Conservation (phyloP, 1,284 basidiomycete species). For the Bondarzewia mesenterica region DNA sequence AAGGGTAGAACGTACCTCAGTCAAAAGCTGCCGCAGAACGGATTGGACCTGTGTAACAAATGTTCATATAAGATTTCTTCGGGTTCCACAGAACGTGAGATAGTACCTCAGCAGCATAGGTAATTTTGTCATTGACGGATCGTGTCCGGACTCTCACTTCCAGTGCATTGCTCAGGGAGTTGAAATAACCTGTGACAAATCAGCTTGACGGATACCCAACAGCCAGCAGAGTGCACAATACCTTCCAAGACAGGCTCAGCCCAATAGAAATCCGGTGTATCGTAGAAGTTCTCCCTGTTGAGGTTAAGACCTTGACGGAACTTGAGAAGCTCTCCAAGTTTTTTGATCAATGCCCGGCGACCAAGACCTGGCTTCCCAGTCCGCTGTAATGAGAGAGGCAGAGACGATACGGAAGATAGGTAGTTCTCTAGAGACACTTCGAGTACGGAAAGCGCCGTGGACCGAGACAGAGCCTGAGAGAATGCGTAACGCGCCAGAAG, state of each 20-base stretch:
- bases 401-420: slow-evolving; percentile 68
- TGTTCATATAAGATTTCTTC: slow-evolving; percentile 5
- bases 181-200: slow-evolving; percentile 62
- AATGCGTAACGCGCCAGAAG: slow-evolving; percentile 82
- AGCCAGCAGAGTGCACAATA: slow-evolving; percentile 17
- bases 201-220: not conserved
- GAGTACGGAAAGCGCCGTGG: slow-evolving; percentile 76
- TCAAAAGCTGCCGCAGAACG: slow-evolving; percentile 67
- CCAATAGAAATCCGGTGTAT: slow-evolving; percentile 90
- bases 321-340: slow-evolving; percentile 81
- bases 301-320: slow-evolving; percentile 85
- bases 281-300: slow-evolving; percentile 81
- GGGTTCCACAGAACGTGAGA: slow-evolving; percentile 14
- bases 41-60: slow-evolving; percentile 46
- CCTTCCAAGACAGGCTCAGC: slow-evolving; percentile 82
- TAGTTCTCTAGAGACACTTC: slow-evolving; percentile 79
- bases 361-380: slow-evolving; percentile 79
- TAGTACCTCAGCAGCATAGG: slow-evolving; percentile 80
- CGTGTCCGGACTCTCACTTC: slow-evolving; percentile 77
- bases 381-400: slow-evolving; percentile 68
- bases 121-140: slow-evolving; percentile 86
- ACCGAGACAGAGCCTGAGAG: slow-evolving; percentile 83
- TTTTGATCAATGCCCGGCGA: slow-evolving; percentile 76
- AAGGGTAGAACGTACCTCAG: slow-evolving; percentile 44
- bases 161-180: slow-evolving; percentile 70